Percentiles rank a stretch among this genome's conserved stretches.
Evolutionary conservation across 805 yeast genomes (phyloP).

Genomic region (Barnettozyma populi): DNA sequence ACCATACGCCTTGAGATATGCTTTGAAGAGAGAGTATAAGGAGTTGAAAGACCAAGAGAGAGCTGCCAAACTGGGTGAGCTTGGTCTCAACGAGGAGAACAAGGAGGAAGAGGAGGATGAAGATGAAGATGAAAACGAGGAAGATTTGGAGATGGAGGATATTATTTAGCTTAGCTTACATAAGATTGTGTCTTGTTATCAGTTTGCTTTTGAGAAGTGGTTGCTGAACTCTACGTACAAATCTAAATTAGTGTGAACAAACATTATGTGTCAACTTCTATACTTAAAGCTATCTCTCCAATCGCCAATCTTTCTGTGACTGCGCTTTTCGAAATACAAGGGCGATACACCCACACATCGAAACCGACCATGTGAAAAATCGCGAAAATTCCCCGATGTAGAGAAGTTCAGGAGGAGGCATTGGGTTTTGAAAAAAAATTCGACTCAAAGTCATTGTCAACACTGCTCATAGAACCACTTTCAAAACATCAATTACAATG

Average conservation of each 20-base stretch:
- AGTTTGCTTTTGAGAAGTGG: too few species aligned
- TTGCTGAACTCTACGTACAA: too few species aligned
- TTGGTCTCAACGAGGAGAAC: conserved; percentile 27
- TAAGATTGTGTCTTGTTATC: too few species aligned
- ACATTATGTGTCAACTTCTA: background rate
- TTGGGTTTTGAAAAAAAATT: background rate
- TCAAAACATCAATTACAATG: conserved; percentile 9
- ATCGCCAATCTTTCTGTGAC: conserved; percentile 3
- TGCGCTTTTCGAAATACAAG: background rate
- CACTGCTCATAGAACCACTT: background rate
- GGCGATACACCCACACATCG: background rate
- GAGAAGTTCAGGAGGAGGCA: background rate
- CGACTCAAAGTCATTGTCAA: conserved; percentile 17
- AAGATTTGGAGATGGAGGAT: conserved; percentile 74
- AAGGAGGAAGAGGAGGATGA: conserved; percentile 38
- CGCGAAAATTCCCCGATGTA: background rate
- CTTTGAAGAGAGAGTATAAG: conserved; percentile 85
- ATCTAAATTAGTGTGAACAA: background rate
- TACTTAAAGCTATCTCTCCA: conserved; percentile 7
- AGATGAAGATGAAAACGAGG: conserved; percentile 49
- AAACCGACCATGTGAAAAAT: background rate
- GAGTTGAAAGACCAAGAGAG: conserved; percentile 71
- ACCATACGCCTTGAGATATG: conserved; percentile 90
- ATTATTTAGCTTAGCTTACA: conserved; percentile 34
- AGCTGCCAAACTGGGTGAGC: conserved; percentile 56